Base-by-base conservation (phyloP, 73 alveolate genomes). In the Paramecium pentaurelia region DNA sequence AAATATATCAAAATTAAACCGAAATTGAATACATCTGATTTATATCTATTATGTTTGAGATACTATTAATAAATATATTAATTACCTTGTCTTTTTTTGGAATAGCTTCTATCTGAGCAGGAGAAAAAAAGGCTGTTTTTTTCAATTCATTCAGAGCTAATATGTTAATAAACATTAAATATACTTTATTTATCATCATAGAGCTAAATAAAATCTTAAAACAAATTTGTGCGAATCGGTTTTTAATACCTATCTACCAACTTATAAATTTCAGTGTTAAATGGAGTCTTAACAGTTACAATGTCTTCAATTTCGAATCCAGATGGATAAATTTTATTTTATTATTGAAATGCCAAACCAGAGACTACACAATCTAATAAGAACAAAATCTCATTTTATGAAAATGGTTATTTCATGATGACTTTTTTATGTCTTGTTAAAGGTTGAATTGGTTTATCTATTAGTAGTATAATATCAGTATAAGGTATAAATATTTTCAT, bases 271-370 rank as follows among this genome's bases (percentile, higher is more conserved):
- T 71, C 32, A 18, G 16, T 34, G n/a, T 40, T 40, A 18, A 28
- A 71, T 27, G 86, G 86, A 12, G 86, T 71, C 12, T 71, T 28
- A 10, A 71, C 86, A 9, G 28, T 18, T 27, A 71, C 86, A 71
- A 71, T 71, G 32, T 71, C 86, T 32, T 71, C 60, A 71, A 71
- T 71, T 2, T 71, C 86, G n/a, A 71, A 71, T 18, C 86, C 28
- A 71, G 86, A 71, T 1, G 86, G 86, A 71, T 71, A 71, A 9
- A 71, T 71, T 36, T 34, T 34, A 27, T 25, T 32, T 71, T 25
- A 18, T 36, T 71, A 10, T n/a, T 32, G 49, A 71, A 28, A 71
- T 36, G 59, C 32, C 5, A 71, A 22, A 0, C 58, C 86, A 5
- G 59, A 22, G 28, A 71, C 86, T 3, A 71, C 28, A 36, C 86